Percentiles rank a stretch among this genome's conserved stretches.
Evolutionary conservation across 2,329 filamentous ascomycete genomes (phyloP).

Genomic region (Aspergillus arachidicola): DNA sequence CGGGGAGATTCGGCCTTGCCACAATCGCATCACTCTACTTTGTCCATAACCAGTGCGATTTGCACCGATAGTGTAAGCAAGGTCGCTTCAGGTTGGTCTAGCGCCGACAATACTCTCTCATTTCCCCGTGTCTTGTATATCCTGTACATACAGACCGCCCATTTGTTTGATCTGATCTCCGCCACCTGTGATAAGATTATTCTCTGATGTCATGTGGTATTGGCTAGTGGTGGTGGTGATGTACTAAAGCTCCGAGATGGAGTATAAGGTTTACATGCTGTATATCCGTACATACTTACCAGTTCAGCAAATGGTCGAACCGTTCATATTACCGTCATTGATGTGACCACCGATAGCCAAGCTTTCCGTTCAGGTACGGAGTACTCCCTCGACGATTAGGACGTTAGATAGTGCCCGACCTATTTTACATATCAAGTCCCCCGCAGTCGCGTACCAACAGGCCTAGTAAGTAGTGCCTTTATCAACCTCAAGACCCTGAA

Average conservation of each 20-base stretch:
- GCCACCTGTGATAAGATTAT: background rate
- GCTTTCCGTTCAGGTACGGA: background rate
- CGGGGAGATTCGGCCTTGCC: background rate
- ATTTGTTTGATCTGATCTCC: background rate
- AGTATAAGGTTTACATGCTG: background rate
- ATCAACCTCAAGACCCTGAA: constrained; percentile 8
- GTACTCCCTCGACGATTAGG: background rate
- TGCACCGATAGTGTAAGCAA: background rate
- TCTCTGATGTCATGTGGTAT: background rate
- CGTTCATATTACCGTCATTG: background rate
- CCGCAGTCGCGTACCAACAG: background rate
- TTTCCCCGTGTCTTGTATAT: background rate
- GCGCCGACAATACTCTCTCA: background rate
- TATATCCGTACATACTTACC: background rate
- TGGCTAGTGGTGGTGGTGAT: background rate
- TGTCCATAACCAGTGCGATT: background rate
- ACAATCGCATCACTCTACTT: background rate
- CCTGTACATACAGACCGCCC: background rate
- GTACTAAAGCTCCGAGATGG: background rate
- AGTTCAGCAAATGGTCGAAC: background rate
- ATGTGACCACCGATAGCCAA: background rate
- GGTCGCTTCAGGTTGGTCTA: background rate
- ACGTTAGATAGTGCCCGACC: background rate
- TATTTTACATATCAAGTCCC: background rate
- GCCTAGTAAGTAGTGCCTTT: background rate